Evolutionary conservation across 257 asterid species (phyloP), one percentile per base, ranked within the genome.

Genomic region (Orobanche coerulescens): DNA sequence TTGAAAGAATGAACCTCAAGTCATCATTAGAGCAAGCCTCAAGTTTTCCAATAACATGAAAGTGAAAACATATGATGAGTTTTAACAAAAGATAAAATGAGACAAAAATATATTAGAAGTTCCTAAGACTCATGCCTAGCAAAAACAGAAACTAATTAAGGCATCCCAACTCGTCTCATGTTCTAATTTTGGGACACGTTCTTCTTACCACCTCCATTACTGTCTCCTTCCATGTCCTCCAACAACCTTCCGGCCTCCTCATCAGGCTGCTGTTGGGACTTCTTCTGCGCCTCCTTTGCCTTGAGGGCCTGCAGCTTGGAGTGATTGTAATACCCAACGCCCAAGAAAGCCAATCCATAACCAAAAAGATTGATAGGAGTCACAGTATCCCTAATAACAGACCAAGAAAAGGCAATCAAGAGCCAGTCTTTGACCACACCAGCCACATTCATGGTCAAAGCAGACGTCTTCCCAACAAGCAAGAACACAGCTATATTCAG

Each of bases 191-290:
- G 81, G 33, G 76, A 58, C 14, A 66, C 81, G 18, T 57, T 62
- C 76, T 63, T 75, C 73, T 66, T 79, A n/a, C n/a, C n/a, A 19
- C 31, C 48, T 34, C 54, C 75, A 56, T 30, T 63, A 19, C 20
- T 62, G 47, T 61, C 73, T 67, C 64, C 81, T 14, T 66, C 75
- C 63, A 76, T 73, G 30, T 67, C 75, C 57, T 76, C 77, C 70
- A 79, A 73, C 64, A 76, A 60, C 73, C 81, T 68, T 34, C 78
- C 81, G 18, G 61, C 58, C 58, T 76, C 81, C 73, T 71, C 81
- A 34, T 70, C 70, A 2, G 58, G 22, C 64, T 62, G 75, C 54
- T n/a, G n/a, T n/a, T n/a, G n/a, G n/a, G n/a, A n/a, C n/a, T n/a
- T n/a, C n/a, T n/a, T n/a, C n/a, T n/a, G n/a, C n/a, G n/a, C n/a